Percentiles rank a stretch among this genome's conserved stretches.
phyloP scores from a whole-genome alignment of 2,329 filamentous ascomycete species.

The Ophiostoma piceae region DNA sequence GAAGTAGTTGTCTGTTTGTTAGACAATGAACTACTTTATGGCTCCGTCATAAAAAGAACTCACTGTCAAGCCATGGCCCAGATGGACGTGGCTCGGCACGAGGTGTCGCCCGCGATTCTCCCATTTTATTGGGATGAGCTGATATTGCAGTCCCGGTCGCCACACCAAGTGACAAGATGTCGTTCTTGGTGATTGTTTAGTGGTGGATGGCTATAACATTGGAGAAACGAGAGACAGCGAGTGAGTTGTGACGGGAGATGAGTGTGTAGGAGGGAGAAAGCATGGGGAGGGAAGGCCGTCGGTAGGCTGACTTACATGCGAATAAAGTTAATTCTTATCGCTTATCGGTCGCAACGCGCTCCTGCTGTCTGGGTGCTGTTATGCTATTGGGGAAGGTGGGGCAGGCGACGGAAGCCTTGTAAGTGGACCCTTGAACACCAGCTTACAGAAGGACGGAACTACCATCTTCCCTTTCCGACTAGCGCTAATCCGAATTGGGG shows the following conservation, averaged over 20 bases:
- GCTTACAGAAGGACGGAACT: conserved; percentile 16
- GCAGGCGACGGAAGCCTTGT: background rate
- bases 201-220: background rate
- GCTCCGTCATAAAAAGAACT: background rate
- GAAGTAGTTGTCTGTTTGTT: conserved; percentile 3
- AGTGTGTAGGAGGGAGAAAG: background rate
- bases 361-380: background rate
- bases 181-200: background rate
- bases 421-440: background rate
- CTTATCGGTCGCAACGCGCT: conserved; percentile 17
- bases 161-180: background rate
- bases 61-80: background rate
- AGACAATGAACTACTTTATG: background rate
- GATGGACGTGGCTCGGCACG: background rate
- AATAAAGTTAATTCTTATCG: conserved; percentile 14
- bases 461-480: conserved; percentile 21
- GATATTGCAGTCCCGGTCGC: background rate
- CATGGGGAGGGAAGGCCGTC: background rate
- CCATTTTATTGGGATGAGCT: background rate
- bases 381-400: conserved; percentile 1
- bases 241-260: background rate
- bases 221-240: background rate
- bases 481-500: background rate
- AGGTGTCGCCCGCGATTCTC: background rate
- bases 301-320: conserved; percentile 8